Base-by-base conservation (phyloP, 768 basidiomycete species). In the Leccinum aurantiacum region DNA sequence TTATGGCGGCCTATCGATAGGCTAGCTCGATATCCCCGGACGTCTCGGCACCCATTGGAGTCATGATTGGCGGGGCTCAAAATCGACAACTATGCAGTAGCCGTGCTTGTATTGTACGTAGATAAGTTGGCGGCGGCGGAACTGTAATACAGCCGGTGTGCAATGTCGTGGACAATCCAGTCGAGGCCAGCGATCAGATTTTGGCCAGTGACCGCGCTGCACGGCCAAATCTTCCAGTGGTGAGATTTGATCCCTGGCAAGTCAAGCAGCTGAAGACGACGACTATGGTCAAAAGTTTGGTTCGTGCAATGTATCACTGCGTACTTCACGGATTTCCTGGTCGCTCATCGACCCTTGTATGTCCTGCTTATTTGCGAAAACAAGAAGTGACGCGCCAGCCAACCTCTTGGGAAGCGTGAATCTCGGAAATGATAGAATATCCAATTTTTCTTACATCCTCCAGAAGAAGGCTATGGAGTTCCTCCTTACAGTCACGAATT, bases 281-380 rank as follows among this genome's bases (percentile, higher is more conserved):
- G 25, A 3, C 17, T 55, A 19, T 48, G 58, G 63, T 67, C 59
- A 56, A 54, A 56, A 55, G 46, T 44, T 46, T 48, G 27, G 53
- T 50, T 53, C 19, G 17, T 14, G 27, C 1, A 41, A 56, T 48
- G 53, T 46, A 47, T 29, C 37, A 55, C 14, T 49, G 79, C 89
- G 73, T 73, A 92, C 95, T 70, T 91, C 82, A 61, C 86, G 81
- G 27, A 98, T 97, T 76, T 97, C 93, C 33, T 76, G 72, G 62
- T 87, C 84, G 33, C 84, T 83, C 87, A 98, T 85, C 1, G 94
- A 90, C 53, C 93, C 92, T 59, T 84, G 83, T 59, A 98, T 84
- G 77, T 99, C 97, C 71, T 97, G 95, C 75, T 99, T 99, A 77
- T 99, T 99, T 29, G 97, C 97, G 71, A 98, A 92, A 56, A 98